Conservation (phyloP, 345 rosid genomes). For the Angophora floribunda region DNA sequence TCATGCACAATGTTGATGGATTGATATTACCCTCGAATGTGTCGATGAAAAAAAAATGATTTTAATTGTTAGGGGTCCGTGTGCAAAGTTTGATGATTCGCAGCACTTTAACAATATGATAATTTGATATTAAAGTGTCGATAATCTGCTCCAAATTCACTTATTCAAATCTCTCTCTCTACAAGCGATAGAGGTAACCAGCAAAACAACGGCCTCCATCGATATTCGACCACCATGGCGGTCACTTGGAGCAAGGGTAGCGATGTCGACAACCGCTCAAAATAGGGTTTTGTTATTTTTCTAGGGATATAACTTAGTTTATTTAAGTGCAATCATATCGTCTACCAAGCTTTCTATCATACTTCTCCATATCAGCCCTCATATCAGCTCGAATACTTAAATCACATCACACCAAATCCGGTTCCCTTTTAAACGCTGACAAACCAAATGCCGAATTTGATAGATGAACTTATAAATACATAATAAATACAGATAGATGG, state of each 20-base stretch:
- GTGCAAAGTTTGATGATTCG: neutral
- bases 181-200: neutral
- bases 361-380: neutral
- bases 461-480: neutral
- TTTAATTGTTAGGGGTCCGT: neutral
- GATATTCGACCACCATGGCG: neutral
- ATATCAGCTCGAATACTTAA: neutral
- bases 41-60: neutral
- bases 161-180: neutral
- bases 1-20: neutral
- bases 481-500: neutral
- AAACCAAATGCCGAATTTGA: neutral
- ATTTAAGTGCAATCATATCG: neutral
- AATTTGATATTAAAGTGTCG: neutral
- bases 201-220: neutral
- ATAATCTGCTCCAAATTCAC: neutral
- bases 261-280: neutral
- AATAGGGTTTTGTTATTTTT: neutral
- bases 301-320: neutral
- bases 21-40: neutral
- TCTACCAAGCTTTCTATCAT: neutral
- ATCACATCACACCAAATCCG: neutral
- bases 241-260: neutral
- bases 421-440: neutral
- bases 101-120: neutral